These are phyloP conservation scores for Achaetomiella virescens DNA, from an alignment of 495 filamentous ascomycete genomes.

Conservation along the genomic window DNA sequence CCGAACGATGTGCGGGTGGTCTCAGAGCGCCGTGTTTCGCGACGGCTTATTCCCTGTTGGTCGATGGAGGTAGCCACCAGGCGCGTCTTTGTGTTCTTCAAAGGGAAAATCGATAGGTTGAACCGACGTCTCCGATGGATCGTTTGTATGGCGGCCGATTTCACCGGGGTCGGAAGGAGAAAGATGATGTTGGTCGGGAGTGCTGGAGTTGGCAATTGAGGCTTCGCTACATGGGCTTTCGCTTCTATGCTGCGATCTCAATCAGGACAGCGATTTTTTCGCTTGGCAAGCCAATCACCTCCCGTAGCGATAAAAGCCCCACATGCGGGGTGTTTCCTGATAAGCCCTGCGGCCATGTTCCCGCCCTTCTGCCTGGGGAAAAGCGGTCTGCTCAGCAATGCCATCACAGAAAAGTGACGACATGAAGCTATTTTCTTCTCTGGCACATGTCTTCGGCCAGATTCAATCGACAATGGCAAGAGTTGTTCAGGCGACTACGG, in stretches of 20 bases:
- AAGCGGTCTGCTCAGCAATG: too few relatives aligned
- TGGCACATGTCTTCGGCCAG: too few relatives aligned
- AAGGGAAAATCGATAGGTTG: neutral
- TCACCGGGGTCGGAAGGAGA: neutral
- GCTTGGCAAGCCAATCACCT: conserved; percentile 20
- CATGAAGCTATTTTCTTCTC: too few relatives aligned
- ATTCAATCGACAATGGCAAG: too few relatives aligned
- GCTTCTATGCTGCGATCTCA: conserved; percentile 16
- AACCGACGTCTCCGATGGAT: too few relatives aligned
- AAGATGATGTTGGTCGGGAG: neutral
- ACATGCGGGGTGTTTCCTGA: conserved; percentile 12
- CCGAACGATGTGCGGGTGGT: conserved; percentile 7
- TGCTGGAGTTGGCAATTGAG: neutral
- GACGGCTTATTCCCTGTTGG: conserved; percentile 11
- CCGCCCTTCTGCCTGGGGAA: too few relatives aligned
- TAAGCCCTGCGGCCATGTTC: neutral
- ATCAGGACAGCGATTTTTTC: conserved; percentile 17
- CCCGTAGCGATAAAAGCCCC: conserved; percentile 9
- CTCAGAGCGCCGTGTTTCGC: conserved; percentile 8
- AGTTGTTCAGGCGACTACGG: too few relatives aligned
- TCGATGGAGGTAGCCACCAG: neutral
- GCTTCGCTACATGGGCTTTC: conserved; percentile 8
- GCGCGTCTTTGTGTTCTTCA: too few relatives aligned
- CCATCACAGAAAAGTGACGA: too few relatives aligned
- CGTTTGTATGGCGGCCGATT: too few relatives aligned